Base-by-base conservation (phyloP, 257 asterid genomes). In the Ilex asprella region DNA sequence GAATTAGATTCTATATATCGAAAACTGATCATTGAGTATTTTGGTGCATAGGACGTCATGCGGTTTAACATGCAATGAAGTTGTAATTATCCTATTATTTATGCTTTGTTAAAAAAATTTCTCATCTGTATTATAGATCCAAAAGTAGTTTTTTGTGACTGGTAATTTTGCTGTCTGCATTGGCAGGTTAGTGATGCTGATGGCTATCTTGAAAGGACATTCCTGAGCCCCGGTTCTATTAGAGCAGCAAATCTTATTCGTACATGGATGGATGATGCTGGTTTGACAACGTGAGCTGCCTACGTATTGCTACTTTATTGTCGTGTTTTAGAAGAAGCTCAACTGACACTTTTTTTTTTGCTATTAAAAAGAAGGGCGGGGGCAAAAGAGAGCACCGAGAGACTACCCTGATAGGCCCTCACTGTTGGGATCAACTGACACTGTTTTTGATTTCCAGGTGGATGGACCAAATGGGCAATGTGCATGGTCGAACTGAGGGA, bases 381-480 rank as follows among this genome's bases (percentile, higher is more conserved):
- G 27, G 27, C 27, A 21, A 21, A 21, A 21, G 27, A 21, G 27
- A 21, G 27, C 27, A 1, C 27, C 27, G 27, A 21, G 27, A 21
- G 27, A 21, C 27, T 1, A 21, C 27, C 27, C 27, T 1, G 1
- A 21, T 21, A 21, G 27, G 27, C 27, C 27, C 27, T 21, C 27
- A 21, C 27, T 21, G 27, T 0, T 21, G 27, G 27, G 55, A 9
- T 62, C 6, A 58, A 56, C 49, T 67, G 61, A 62, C 56, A 2
- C 55, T 51, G 66, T 58, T 70, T 55, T 58, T 75, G 62, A 30
- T 14, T 66, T 75, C 65, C 79, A 89, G 97, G 66, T 87, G 99
- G 97, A 86, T 85, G 72, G 99, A 93, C 81, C 84, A 78, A 74
- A 93, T 93, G 99, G 99, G 99, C 57, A 93, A 87, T 70, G 80